Percentiles rank a stretch among this genome's conserved stretches.
These are phyloP conservation scores for Sonneratia caseolaris DNA, from an alignment of 345 rosid species.

Conservation along the genomic window DNA sequence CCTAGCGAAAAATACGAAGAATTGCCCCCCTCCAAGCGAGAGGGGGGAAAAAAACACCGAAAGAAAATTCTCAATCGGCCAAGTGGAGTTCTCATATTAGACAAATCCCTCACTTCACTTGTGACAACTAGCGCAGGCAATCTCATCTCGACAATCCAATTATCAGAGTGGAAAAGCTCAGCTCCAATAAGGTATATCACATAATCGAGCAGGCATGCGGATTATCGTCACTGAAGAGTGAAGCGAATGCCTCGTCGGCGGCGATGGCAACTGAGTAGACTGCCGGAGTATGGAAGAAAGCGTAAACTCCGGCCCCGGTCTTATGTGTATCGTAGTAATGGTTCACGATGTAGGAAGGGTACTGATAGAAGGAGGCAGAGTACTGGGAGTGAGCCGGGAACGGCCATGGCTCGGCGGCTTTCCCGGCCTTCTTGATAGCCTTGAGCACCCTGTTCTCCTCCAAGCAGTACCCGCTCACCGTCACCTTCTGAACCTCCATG, in stretches of 20 bases:
- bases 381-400: constrained; percentile 63
- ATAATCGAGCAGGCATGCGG: constrained; percentile 78
- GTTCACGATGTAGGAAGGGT: constrained; percentile 60
- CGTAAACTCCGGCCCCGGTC: constrained; percentile 37
- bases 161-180: not conserved
- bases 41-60: no score
- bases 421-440: constrained; percentile 61
- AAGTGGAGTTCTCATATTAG: not conserved
- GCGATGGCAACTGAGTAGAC: constrained; percentile 74
- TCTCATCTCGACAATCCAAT: not conserved
- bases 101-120: not conserved
- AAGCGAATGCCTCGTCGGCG: constrained; percentile 73
- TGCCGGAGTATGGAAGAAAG: constrained; percentile 75
- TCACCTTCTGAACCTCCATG: constrained; percentile 75
- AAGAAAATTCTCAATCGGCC: not conserved
- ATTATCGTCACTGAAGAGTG: constrained; percentile 82
- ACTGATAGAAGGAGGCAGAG: constrained; percentile 70
- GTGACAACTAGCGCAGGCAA: not conserved
- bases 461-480: constrained; percentile 52
- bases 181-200: constrained; percentile 20
- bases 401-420: constrained; percentile 93
- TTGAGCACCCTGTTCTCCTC: constrained; percentile 67
- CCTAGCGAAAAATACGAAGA: no score
- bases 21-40: no score
- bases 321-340: constrained; percentile 61